Evolutionary conservation across 2,329 filamentous ascomycete species (phyloP).

Genomic region (Fusarium pseudonygamai): DNA sequence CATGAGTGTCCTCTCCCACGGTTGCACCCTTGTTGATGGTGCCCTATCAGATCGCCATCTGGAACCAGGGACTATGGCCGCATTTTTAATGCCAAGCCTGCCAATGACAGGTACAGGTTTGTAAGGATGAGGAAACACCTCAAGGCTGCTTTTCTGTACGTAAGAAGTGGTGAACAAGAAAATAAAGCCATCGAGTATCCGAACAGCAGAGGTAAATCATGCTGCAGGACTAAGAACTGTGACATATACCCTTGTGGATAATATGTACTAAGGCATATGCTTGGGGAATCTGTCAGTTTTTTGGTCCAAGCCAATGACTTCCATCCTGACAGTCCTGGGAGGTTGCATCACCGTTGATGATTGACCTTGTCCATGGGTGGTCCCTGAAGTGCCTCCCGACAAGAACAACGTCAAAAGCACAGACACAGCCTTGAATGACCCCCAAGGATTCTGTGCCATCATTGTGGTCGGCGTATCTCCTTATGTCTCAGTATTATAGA

Average conservation of each 20-base stretch:
- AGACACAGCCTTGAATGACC: slow-evolving; percentile 27
- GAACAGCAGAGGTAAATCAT: neutral
- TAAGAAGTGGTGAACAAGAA: neutral
- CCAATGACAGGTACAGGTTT: slow-evolving; percentile 17
- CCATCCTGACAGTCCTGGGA: slow-evolving; percentile 14
- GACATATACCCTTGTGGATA: neutral
- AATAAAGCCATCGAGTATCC: neutral
- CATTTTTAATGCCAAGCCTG: slow-evolving; percentile 24
- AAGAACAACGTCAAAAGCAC: slow-evolving; percentile 27
- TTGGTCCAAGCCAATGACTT: neutral
- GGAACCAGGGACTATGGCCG: slow-evolving; percentile 17
- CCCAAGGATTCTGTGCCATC: slow-evolving; percentile 22
- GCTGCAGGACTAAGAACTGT: neutral
- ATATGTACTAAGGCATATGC: neutral
- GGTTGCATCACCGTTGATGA: slow-evolving; percentile 37
- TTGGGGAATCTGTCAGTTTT: neutral
- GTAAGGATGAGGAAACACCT: slow-evolving; percentile 7
- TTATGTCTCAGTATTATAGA: slow-evolving; percentile 16
- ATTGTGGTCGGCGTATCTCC: slow-evolving; percentile 1
- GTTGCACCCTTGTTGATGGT: slow-evolving; percentile 22
- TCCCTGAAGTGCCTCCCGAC: slow-evolving; percentile 27
- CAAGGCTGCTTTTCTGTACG: neutral
- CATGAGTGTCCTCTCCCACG: slow-evolving; percentile 11
- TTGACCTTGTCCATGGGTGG: slow-evolving; percentile 28
- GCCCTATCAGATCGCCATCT: slow-evolving; percentile 41